Conservation (phyloP, 2,329 filamentous ascomycete genomes). For the Orbilia oligospora region DNA sequence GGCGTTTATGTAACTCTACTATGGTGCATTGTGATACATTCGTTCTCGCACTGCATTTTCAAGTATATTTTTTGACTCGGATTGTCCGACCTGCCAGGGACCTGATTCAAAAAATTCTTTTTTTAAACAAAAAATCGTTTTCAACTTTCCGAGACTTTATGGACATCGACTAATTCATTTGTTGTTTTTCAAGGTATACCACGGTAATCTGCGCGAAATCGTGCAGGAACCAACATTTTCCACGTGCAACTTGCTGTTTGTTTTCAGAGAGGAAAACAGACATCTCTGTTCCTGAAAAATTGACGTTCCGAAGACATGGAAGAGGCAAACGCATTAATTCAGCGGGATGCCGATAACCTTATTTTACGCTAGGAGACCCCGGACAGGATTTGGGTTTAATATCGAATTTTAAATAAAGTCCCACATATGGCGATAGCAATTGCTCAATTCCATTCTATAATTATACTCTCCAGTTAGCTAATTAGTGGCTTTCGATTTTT, state of each 20-base stretch:
- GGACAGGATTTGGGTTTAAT: not conserved
- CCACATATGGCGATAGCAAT: not conserved
- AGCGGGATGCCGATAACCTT: constrained; percentile 51
- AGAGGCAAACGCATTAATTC: constrained; percentile 32
- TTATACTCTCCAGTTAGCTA: not conserved
- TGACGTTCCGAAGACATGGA: constrained; percentile 29
- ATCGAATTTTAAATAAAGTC: constrained; percentile 12
- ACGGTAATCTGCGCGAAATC: constrained; percentile 30
- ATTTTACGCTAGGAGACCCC: constrained; percentile 13
- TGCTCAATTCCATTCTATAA: constrained; percentile 10
- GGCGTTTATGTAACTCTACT: constrained; percentile 26
- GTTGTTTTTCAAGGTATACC: constrained; percentile 33
- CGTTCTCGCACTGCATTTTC: not conserved
- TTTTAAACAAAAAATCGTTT: constrained; percentile 13
- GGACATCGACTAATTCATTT: constrained; percentile 34
- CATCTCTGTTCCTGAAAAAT: constrained; percentile 21
- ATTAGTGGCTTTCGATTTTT: constrained; percentile 13
- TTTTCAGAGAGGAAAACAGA: constrained; percentile 9
- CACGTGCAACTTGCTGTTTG: not conserved
- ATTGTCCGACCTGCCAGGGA: constrained; percentile 39
- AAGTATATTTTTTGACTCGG: constrained; percentile 38
- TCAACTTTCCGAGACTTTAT: constrained; percentile 38
- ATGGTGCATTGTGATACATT: constrained; percentile 10
- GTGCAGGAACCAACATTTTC: constrained; percentile 8
- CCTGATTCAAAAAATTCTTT: constrained; percentile 28